These are phyloP conservation scores for Monilinia fructicola DNA, from an alignment of 2,329 filamentous ascomycete genomes.

Conservation along the genomic window DNA sequence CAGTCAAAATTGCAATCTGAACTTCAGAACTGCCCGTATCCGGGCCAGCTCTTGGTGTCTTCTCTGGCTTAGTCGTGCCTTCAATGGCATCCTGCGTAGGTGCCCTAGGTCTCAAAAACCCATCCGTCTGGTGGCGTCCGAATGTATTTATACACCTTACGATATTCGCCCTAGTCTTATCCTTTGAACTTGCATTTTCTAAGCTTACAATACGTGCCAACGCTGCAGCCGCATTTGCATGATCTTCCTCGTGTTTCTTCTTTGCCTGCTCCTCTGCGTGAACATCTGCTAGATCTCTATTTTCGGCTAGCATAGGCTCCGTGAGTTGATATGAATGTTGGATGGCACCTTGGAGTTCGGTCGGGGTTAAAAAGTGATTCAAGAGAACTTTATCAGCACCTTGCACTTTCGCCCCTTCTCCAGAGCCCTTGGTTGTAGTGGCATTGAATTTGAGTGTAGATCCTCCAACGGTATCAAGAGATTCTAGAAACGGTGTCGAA, in stretches of 20 bases:
- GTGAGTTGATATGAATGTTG: slow-evolving; percentile 67
- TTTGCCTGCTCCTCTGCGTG: slow-evolving; percentile 42
- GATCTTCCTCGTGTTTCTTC: slow-evolving; percentile 52
- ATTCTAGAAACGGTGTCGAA: slow-evolving; percentile 78
- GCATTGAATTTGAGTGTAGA: slow-evolving; percentile 29
- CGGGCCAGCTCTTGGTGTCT: slow-evolving; percentile 71
- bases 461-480: slow-evolving; percentile 62
- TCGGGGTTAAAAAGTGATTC: slow-evolving; percentile 72
- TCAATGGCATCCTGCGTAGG: slow-evolving; percentile 30
- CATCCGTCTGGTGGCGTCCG: slow-evolving; percentile 86
- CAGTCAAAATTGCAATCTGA: slow-evolving; percentile 92
- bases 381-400: slow-evolving; percentile 56
- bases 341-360: slow-evolving; percentile 66
- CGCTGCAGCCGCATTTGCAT: slow-evolving; percentile 70
- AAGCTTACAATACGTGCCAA: slow-evolving; percentile 77
- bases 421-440: slow-evolving; percentile 42
- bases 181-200: slow-evolving; percentile 73
- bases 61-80: slow-evolving; percentile 38
- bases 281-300: slow-evolving; percentile 34
- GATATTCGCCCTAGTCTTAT: slow-evolving; percentile 79
- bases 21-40: slow-evolving; percentile 96
- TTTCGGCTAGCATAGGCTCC: slow-evolving; percentile 49
- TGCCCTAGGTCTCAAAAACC: slow-evolving; percentile 52
- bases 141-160: slow-evolving; percentile 82
- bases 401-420: slow-evolving; percentile 46